Conservation (phyloP, 2,329 filamentous ascomycete species). For the Aspergillus candidus region DNA sequence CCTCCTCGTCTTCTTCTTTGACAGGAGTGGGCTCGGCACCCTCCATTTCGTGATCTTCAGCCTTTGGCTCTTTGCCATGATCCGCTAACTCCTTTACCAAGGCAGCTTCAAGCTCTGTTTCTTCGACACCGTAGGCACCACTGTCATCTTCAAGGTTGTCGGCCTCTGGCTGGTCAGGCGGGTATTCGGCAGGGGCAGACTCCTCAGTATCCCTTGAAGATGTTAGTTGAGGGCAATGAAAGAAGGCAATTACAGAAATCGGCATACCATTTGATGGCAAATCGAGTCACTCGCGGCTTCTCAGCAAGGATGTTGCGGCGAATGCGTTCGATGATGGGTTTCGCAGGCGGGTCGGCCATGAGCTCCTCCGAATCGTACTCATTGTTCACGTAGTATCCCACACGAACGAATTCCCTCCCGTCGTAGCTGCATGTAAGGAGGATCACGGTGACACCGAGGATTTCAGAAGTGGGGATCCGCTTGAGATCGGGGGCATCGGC, state of each 20-base stretch:
- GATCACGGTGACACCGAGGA: constrained; percentile 94
- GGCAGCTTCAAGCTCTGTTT: constrained; percentile 66
- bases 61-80: constrained; percentile 38
- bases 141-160: constrained; percentile 77
- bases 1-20: constrained; percentile 52
- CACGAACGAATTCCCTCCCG: constrained; percentile 90
- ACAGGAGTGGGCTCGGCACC: constrained; percentile 55
- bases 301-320: constrained; percentile 88
- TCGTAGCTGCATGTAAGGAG: constrained; percentile 96
- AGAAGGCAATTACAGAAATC: background rate
- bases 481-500: constrained; percentile 85
- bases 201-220: constrained; percentile 84
- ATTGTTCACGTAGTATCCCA: constrained; percentile 99
- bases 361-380: constrained; percentile 94
- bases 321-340: constrained; percentile 88
- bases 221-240: constrained; percentile 1
- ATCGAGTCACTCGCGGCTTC: constrained; percentile 94
- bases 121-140: constrained; percentile 84
- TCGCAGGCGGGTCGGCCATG: constrained; percentile 79
- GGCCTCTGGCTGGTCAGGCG: constrained; percentile 94
- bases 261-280: constrained; percentile 91
- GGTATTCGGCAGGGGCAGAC: constrained; percentile 90
- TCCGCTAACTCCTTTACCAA: constrained; percentile 49
- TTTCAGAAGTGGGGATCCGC: constrained; percentile 89
- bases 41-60: constrained; percentile 69